Percentiles rank a stretch among this genome's conserved stretches.
Conservation (phyloP, 2,329 filamentous ascomycete species). For the Stachybotrys chlorohalonatus region DNA sequence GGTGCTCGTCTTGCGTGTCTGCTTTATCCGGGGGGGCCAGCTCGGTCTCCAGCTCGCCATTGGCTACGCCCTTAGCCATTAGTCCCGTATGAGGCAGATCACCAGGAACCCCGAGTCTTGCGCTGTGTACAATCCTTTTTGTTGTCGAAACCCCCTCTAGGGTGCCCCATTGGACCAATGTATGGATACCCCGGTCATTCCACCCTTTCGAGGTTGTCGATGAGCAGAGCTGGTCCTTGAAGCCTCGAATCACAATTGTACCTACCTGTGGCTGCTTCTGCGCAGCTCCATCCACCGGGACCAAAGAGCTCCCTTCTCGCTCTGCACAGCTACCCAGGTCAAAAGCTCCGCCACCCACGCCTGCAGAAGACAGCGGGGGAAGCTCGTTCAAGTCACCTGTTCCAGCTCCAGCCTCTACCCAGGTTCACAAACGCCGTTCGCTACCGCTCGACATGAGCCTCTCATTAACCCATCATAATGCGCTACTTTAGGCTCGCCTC, state of each 20-base stretch:
- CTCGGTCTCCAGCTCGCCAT: conserved; percentile 2
- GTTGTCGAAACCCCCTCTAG: neutral
- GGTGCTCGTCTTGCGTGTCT: neutral
- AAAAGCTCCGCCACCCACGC: too few species aligned
- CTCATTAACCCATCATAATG: neutral
- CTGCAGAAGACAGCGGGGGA: neutral
- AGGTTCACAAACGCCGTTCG: neutral
- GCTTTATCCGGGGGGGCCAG: neutral
- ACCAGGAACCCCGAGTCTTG: conserved; percentile 1
- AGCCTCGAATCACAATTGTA: neutral
- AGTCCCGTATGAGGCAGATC: conserved; percentile 5
- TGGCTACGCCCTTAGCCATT: conserved; percentile 1
- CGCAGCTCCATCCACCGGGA: too few species aligned
- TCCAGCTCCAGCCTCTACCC: neutral
- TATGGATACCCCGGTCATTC: neutral
- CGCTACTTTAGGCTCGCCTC: neutral
- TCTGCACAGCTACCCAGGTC: too few species aligned
- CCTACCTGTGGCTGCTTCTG: too few species aligned
- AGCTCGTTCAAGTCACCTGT: neutral
- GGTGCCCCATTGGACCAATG: neutral
- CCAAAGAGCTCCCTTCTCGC: too few species aligned
- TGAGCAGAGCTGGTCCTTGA: neutral
- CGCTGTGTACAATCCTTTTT: neutral
- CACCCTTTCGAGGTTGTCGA: neutral
- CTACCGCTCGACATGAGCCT: neutral